A percentile compares a stretch with the other conserved stretches of the same genome.
Evolutionary conservation across 1,284 basidiomycete genomes (phyloP).

Genomic region (Apiotrichum mycotoxinovorans): DNA sequence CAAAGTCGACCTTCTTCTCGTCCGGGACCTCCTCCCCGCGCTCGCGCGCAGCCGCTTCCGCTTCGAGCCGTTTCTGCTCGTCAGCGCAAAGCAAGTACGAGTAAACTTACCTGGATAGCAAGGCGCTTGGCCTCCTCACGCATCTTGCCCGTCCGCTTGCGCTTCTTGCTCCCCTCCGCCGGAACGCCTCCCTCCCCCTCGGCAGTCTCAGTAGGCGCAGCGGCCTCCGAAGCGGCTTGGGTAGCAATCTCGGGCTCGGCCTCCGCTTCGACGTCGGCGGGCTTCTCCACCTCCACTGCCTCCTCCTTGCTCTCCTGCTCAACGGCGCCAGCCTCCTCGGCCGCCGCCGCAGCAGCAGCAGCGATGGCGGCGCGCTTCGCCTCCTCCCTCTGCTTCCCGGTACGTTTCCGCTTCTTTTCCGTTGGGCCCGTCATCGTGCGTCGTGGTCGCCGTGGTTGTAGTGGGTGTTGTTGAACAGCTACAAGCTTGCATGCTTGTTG

Average conservation of each 20-base stretch:
- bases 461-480: neutral
- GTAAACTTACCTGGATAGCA: constrained; percentile 38
- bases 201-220: constrained; percentile 14
- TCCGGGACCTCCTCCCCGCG: neutral
- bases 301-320: too few species aligned
- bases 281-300: constrained; percentile 1
- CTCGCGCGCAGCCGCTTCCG: neutral
- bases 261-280: neutral
- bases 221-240: neutral
- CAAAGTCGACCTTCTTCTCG: constrained; percentile 23
- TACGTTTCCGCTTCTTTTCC: constrained; percentile 45
- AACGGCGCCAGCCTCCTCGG: constrained; percentile 10
- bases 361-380: constrained; percentile 38
- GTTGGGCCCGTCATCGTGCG: constrained; percentile 2
- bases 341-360: constrained; percentile 16
- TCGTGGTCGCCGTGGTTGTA: constrained; percentile 7
- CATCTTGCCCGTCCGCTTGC: constrained; percentile 48
- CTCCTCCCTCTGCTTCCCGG: constrained; percentile 46
- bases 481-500: neutral
- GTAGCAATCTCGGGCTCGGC: neutral
- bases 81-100: neutral
- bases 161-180: constrained; percentile 30
- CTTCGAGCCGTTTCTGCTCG: neutral
- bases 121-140: constrained; percentile 42
- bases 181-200: neutral